Evolutionary conservation across 2,329 filamentous ascomycete species (phyloP).

Genomic region (Neopestalotiopsis sp.): DNA sequence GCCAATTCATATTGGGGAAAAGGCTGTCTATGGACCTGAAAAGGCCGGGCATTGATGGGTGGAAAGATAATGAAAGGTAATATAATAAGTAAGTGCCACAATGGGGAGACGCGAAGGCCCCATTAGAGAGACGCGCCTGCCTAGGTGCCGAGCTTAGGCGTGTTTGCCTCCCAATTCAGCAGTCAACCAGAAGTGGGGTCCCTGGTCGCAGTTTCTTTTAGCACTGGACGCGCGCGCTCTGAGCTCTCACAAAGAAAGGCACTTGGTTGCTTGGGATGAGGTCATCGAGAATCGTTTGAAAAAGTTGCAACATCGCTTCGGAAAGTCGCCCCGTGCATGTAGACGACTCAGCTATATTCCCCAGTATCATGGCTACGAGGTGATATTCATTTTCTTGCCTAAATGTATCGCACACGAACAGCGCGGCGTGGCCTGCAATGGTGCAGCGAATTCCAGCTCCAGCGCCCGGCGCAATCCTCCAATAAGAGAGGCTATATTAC

Average conservation of each 20-base stretch:
- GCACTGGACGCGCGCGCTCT: neutral
- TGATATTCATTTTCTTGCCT: neutral
- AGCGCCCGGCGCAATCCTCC: constrained; percentile 19
- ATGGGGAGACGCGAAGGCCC: constrained; percentile 1
- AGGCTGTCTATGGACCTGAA: constrained; percentile 11
- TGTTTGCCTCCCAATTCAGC: constrained; percentile 8
- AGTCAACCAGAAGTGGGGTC: neutral
- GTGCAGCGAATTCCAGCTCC: constrained; percentile 21
- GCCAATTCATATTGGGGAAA: constrained; percentile 42
- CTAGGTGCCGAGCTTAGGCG: neutral
- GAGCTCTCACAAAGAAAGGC: neutral
- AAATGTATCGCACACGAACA: constrained; percentile 19
- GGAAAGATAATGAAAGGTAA: neutral
- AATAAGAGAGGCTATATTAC: constrained; percentile 48
- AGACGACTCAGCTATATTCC: neutral
- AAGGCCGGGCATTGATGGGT: constrained; percentile 1
- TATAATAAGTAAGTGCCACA: neutral
- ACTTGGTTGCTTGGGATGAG: neutral
- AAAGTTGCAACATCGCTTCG: neutral
- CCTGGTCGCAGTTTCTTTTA: constrained; percentile 6
- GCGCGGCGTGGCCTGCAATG: constrained; percentile 27
- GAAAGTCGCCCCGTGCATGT: neutral
- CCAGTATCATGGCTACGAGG: neutral
- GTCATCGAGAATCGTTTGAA: neutral
- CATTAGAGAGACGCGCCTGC: constrained; percentile 2